phyloP scores from a whole-genome alignment of 805 yeast species.

The Kregervanrija pseudodelftensis region DNA sequence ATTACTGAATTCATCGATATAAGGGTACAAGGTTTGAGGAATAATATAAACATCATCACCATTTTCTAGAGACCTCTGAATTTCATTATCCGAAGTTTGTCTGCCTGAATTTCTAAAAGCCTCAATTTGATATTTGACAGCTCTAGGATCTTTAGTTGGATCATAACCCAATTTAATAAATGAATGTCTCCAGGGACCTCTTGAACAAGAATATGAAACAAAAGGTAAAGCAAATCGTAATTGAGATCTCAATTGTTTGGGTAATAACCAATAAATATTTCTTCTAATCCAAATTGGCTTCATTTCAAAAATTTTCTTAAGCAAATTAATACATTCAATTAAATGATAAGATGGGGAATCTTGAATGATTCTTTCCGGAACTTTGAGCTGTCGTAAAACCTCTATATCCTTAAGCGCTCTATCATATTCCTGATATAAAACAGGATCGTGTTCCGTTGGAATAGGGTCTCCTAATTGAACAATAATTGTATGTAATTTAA shows the following conservation, averaged over 20 bases:
- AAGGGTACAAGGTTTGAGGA: constrained; percentile 19
- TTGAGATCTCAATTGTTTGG: constrained; percentile 35
- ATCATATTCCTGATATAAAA: constrained; percentile 39
- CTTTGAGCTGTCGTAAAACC: constrained; percentile 19
- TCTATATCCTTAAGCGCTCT: constrained; percentile 29
- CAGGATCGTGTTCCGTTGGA: constrained; percentile 45
- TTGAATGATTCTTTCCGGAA: constrained; percentile 17
- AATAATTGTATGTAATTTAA: constrained; percentile 48
- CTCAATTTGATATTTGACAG: constrained; percentile 74
- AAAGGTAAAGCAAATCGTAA: constrained; percentile 78
- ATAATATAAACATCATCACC: constrained; percentile 20
- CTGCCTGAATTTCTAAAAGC: constrained; percentile 50
- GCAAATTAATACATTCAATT: constrained; percentile 36
- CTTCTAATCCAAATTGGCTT: constrained; percentile 85
- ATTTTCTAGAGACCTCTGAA: constrained; percentile 16
- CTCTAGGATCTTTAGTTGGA: constrained; percentile 51
- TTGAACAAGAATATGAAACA: constrained; percentile 70
- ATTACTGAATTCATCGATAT: constrained; percentile 16
- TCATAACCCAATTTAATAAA: constrained; percentile 74
- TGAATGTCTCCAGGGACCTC: constrained; percentile 94
- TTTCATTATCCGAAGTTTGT: constrained; percentile 18
- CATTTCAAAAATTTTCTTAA: constrained; percentile 45
- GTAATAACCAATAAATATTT: constrained; percentile 54
- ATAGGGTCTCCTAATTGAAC: constrained; percentile 40
- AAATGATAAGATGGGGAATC: constrained; percentile 29